A percentile compares a stretch with the other conserved stretches of the same genome.
These are phyloP conservation scores for Beauveria pseudobassiana DNA, from an alignment of 2,329 filamentous ascomycete species.

Conservation along the genomic window DNA sequence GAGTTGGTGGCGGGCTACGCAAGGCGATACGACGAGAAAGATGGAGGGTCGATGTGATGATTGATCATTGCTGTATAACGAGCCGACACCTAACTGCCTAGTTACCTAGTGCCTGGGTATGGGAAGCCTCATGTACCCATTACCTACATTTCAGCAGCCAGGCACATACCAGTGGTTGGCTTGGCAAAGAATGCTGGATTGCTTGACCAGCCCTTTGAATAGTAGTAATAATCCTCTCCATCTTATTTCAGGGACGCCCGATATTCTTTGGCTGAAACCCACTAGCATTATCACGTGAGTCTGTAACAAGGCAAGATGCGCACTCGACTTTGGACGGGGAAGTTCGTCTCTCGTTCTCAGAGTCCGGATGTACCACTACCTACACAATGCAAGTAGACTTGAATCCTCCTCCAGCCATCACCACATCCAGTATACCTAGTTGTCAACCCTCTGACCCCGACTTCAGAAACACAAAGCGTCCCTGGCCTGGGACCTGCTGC, in stretches of 20 bases:
- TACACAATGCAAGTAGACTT: too few relatives aligned
- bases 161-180: neutral
- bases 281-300: slow-evolving; percentile 1
- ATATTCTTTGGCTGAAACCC: neutral
- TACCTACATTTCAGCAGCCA: neutral
- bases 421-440: neutral
- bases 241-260: neutral
- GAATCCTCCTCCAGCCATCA: neutral
- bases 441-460: neutral
- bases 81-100: too few relatives aligned
- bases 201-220: neutral
- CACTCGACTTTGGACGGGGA: neutral
- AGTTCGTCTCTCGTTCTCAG: neutral
- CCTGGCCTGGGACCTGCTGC: neutral
- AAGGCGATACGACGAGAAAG: too few relatives aligned
- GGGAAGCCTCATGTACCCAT: too few relatives aligned
- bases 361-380: too few relatives aligned
- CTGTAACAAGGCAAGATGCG: neutral
- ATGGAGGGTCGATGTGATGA: too few relatives aligned
- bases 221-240: neutral
- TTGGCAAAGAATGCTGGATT: neutral
- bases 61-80: too few relatives aligned
- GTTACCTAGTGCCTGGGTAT: too few relatives aligned
- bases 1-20: neutral
- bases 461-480: neutral